Conservation (phyloP, 352 stramenopile species). For the Elongisporangium senticosum region DNA sequence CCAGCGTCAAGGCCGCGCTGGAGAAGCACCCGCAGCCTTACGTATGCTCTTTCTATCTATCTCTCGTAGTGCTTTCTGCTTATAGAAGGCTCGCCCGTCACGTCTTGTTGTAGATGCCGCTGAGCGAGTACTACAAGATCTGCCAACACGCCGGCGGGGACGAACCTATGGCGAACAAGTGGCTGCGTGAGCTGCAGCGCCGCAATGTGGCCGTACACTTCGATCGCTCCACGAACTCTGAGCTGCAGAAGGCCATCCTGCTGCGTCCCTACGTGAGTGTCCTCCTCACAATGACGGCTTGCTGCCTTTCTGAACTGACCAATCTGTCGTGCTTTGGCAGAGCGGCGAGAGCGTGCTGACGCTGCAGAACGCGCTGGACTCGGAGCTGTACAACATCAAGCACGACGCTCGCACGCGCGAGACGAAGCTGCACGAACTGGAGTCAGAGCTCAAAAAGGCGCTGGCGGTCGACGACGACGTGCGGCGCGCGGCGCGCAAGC, state of each 20-base stretch:
- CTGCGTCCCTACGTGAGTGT: slow-evolving; percentile 54
- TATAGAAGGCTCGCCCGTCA: not conserved
- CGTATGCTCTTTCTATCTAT: slow-evolving; percentile 20
- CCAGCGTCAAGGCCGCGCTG: slow-evolving; percentile 54
- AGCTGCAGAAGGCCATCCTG: slow-evolving; percentile 66
- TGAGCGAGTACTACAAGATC: slow-evolving; percentile 68
- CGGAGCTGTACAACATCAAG: slow-evolving; percentile 70
- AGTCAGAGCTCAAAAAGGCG: slow-evolving; percentile 44
- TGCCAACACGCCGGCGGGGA: slow-evolving; percentile 67
- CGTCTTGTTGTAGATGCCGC: slow-evolving; percentile 37
- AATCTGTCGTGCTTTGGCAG: slow-evolving; percentile 13
- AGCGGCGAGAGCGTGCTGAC: slow-evolving; percentile 65
- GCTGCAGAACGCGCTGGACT: slow-evolving; percentile 69
- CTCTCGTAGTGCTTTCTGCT: slow-evolving; percentile 1
- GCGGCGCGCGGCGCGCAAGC: slow-evolving; percentile 28
- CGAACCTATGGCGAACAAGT: slow-evolving; percentile 66
- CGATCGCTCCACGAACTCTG: slow-evolving; percentile 52
- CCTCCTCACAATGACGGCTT: not conserved
- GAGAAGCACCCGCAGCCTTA: slow-evolving; percentile 49
- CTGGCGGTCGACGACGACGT: slow-evolving; percentile 40
- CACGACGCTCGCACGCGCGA: slow-evolving; percentile 56
- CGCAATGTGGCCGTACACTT: slow-evolving; percentile 75
- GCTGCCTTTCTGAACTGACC: not conserved
- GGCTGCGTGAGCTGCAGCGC: slow-evolving; percentile 68
- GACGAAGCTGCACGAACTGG: slow-evolving; percentile 32